Evolutionary conservation across 2,329 filamentous ascomycete genomes (phyloP).

Genomic region (Botrytis aclada): DNA sequence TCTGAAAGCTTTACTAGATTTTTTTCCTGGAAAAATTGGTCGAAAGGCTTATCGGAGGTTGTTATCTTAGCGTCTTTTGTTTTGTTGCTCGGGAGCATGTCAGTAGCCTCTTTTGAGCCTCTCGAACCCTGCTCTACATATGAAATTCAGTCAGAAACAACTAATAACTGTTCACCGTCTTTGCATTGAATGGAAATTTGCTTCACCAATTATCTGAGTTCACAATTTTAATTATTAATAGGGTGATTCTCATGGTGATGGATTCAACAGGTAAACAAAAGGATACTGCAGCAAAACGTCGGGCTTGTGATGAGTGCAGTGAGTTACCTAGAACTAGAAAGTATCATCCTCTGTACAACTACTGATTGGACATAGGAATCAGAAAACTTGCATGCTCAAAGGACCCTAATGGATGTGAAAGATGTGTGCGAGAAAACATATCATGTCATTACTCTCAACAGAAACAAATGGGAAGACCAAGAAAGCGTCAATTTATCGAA

Average conservation of each 20-base stretch:
- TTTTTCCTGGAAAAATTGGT: slow-evolving; percentile 21
- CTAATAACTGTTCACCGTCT: neutral
- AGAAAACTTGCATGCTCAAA: slow-evolving; percentile 66
- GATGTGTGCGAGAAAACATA: slow-evolving; percentile 57
- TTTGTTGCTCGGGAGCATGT: neutral
- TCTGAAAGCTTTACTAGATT: slow-evolving; percentile 22
- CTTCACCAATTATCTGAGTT: neutral
- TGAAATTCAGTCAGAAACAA: slow-evolving; percentile 4
- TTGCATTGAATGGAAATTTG: neutral
- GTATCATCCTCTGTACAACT: neutral
- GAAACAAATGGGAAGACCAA: slow-evolving; percentile 64
- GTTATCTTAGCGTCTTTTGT: slow-evolving; percentile 31
- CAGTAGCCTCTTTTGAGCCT: neutral
- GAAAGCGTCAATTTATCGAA: slow-evolving; percentile 49
- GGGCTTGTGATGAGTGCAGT: slow-evolving; percentile 68
- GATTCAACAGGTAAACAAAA: slow-evolving; percentile 18
- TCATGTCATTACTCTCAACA: slow-evolving; percentile 60
- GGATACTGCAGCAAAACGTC: slow-evolving; percentile 46
- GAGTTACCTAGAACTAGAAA: slow-evolving; percentile 38
- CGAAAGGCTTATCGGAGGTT: slow-evolving; percentile 17
- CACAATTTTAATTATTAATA: neutral
- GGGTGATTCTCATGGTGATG: slow-evolving; percentile 20
- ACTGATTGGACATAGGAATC: slow-evolving; percentile 46
- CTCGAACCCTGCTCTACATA: neutral
- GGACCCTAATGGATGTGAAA: slow-evolving; percentile 55